Conservation (phyloP, 106 monocot genomes). For the Apostasia ramifera region DNA sequence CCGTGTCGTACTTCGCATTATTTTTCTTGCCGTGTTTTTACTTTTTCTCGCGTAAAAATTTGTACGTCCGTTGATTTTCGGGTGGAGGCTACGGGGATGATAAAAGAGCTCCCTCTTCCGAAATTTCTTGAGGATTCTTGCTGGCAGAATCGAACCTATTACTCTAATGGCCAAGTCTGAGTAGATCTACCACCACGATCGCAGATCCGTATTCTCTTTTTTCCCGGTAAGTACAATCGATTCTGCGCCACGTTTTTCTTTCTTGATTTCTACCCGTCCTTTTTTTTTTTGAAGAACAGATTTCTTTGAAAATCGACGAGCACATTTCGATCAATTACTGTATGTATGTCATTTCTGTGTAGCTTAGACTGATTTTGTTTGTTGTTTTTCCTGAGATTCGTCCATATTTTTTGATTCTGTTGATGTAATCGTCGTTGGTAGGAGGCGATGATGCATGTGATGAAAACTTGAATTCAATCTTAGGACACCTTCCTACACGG, state of each 20-base stretch:
- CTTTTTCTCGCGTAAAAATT: too few relatives aligned
- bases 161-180: slow-evolving; percentile 21
- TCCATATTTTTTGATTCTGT: not conserved
- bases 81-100: slow-evolving; percentile 11
- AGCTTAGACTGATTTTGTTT: slow-evolving; percentile 9
- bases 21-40: slow-evolving; percentile 1
- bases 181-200: not conserved
- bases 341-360: too few relatives aligned
- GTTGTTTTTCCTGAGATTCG: not conserved
- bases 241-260: too few relatives aligned
- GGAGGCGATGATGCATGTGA: slow-evolving; percentile 11
- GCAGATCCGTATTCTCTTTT: too few relatives aligned
- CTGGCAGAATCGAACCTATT: slow-evolving; percentile 34
- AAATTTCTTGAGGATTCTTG: slow-evolving; percentile 1
- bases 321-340: too few relatives aligned
- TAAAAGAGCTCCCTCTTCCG: slow-evolving; percentile 1
- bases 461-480: slow-evolving; percentile 24
- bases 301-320: too few relatives aligned
- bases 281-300: too few relatives aligned
- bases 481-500: slow-evolving; percentile 50
- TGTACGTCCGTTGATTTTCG: too few relatives aligned
- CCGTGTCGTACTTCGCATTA: not conserved
- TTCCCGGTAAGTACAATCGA: too few relatives aligned
- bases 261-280: too few relatives aligned
- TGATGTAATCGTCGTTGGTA: too few relatives aligned